These are phyloP conservation scores for Streptanthus diversifolius DNA, from an alignment of 345 rosid species.

Conservation along the genomic window DNA sequence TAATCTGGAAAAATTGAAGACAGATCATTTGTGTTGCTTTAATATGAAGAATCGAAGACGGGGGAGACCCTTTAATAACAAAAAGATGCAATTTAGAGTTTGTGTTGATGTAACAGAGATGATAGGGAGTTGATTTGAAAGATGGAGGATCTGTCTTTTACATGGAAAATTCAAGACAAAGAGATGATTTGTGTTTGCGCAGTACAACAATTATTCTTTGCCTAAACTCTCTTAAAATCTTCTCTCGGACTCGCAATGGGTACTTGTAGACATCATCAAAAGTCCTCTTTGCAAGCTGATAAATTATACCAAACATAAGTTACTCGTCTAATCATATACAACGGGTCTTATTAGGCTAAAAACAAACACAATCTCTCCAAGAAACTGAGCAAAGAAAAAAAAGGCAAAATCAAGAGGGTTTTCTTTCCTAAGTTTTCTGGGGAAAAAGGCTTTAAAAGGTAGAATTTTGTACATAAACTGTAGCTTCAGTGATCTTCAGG, in stretches of 20 bases:
- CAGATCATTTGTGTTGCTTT: conserved; percentile 2
- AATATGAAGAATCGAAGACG: neutral
- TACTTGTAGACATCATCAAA: conserved; percentile 35
- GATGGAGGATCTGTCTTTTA: conserved; percentile 4
- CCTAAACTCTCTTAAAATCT: conserved; percentile 22
- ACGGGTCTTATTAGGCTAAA: conserved; percentile 2
- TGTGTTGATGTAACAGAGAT: neutral
- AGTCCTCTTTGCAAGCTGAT: conserved; percentile 50
- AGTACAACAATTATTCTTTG: conserved; percentile 20
- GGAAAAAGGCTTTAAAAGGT: conserved; percentile 14
- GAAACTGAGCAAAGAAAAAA: neutral
- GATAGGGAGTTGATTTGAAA: neutral
- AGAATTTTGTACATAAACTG: conserved; percentile 41
- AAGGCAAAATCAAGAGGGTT: conserved; percentile 14
- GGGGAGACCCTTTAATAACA: neutral
- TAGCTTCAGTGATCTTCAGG: conserved; percentile 54
- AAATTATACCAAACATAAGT: conserved; percentile 34
- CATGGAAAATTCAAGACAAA: conserved; percentile 16
- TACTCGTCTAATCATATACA: neutral
- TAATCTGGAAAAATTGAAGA: conserved; percentile 4
- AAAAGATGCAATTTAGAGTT: neutral
- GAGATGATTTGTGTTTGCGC: conserved; percentile 18
- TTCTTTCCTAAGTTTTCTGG: neutral
- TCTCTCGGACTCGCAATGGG: conserved; percentile 11
- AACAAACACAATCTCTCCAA: conserved; percentile 22